Percentiles rank a stretch among this genome's conserved stretches.
phyloP scores from a whole-genome alignment of 148 eudicot species.

The Chenopodium formosanum region DNA sequence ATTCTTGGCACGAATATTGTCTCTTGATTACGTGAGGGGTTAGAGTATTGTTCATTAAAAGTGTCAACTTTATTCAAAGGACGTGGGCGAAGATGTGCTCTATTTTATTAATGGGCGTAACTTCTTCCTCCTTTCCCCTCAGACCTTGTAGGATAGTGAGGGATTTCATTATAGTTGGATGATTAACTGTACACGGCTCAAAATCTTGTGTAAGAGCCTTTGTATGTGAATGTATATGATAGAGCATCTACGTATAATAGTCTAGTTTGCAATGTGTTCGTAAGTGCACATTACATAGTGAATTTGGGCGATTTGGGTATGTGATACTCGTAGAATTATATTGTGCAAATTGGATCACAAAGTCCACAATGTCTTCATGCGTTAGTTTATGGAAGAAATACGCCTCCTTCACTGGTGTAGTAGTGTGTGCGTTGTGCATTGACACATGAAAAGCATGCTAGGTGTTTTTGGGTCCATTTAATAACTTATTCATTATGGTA shows the following conservation, averaged over 20 bases:
- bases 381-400: too few relatives aligned
- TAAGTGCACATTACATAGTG: too few relatives aligned
- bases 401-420: neutral
- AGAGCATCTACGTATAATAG: neutral
- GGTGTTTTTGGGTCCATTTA: neutral
- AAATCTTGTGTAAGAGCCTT: neutral
- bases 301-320: too few relatives aligned
- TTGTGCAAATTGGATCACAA: too few relatives aligned
- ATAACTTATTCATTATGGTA: neutral
- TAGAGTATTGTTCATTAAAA: neutral
- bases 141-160: neutral
- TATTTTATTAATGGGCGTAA: conserved; percentile 13
- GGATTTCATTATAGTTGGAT: neutral
- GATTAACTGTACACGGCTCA: neutral
- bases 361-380: too few relatives aligned
- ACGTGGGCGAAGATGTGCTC: conserved; percentile 10
- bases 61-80: conserved; percentile 3
- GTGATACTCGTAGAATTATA: too few relatives aligned
- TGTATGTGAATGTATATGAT: neutral
- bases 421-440: neutral
- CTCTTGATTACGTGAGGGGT: neutral
- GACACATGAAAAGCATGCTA: neutral
- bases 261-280: too few relatives aligned
- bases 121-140: neutral
- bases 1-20: neutral